These are phyloP conservation scores for Verticillium albo-atrum DNA, from an alignment of 2,329 filamentous ascomycete genomes.

Conservation along the genomic window DNA sequence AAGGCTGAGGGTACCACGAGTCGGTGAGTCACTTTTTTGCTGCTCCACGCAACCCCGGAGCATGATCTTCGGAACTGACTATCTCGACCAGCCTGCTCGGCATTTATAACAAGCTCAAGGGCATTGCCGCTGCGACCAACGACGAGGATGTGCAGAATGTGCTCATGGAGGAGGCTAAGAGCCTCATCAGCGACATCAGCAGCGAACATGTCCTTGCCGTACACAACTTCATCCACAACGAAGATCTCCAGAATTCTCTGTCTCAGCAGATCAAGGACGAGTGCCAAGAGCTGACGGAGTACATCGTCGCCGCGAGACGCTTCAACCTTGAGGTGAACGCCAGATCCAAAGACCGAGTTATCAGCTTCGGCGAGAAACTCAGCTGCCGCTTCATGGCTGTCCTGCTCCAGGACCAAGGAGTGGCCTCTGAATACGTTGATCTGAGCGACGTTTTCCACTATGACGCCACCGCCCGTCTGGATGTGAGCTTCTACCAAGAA, in stretches of 20 bases:
- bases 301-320: conserved; percentile 57
- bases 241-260: conserved; percentile 53
- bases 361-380: conserved; percentile 93
- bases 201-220: conserved; percentile 76
- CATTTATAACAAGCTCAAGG: conserved; percentile 53
- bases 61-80: background rate
- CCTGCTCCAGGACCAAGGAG: conserved; percentile 72
- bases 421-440: conserved; percentile 87
- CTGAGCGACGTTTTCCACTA: conserved; percentile 77
- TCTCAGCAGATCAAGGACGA: conserved; percentile 67
- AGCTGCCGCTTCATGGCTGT: conserved; percentile 90
- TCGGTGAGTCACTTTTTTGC: conserved; percentile 56
- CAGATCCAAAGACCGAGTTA: conserved; percentile 78
- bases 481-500: conserved; percentile 65
- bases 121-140: conserved; percentile 48
- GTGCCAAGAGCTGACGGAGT: conserved; percentile 76
- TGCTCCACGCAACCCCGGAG: background rate
- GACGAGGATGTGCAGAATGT: conserved; percentile 47
- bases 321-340: conserved; percentile 74
- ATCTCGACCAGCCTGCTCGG: conserved; percentile 45
- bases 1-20: conserved; percentile 96
- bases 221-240: conserved; percentile 54
- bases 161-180: conserved; percentile 61
- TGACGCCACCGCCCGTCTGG: conserved; percentile 53
- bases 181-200: conserved; percentile 76